Evolutionary conservation across 257 asterid genomes (phyloP).

Genomic region (Capsicum chinense): DNA sequence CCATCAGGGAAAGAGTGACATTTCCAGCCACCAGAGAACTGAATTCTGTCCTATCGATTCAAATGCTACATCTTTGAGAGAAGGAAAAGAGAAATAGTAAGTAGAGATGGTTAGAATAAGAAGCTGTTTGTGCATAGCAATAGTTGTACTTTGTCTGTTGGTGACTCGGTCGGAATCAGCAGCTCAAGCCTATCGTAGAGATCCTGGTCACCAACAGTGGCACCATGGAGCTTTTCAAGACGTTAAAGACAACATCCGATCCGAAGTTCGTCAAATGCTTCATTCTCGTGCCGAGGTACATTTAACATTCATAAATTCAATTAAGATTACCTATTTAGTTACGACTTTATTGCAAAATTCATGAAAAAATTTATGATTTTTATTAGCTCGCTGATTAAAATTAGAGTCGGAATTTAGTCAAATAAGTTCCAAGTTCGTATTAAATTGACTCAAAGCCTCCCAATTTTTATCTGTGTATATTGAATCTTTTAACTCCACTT

Average conservation of each 20-base stretch:
- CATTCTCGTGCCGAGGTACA: slow-evolving; percentile 94
- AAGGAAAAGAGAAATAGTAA: slow-evolving; percentile 16
- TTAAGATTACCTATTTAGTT: neutral
- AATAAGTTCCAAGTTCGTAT: slow-evolving; percentile 14
- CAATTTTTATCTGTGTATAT: neutral
- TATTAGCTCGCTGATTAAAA: neutral
- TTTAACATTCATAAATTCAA: neutral
- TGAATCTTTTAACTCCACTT: neutral
- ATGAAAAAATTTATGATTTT: neutral
- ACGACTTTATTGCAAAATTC: neutral
- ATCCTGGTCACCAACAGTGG: slow-evolving; percentile 98
- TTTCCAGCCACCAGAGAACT: neutral
- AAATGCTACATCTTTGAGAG: slow-evolving; percentile 13
- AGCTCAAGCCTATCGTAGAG: slow-evolving; percentile 80
- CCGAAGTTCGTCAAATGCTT: slow-evolving; percentile 91
- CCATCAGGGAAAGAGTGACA: slow-evolving; percentile 35
- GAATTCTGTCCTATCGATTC: neutral
- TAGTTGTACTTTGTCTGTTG: slow-evolving; percentile 47
- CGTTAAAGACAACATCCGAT: slow-evolving; percentile 86
- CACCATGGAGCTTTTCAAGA: slow-evolving; percentile 97
- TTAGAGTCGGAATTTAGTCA: neutral
- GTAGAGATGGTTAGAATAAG: slow-evolving; percentile 46
- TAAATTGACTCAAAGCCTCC: neutral
- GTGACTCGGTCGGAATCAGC: slow-evolving; percentile 53
- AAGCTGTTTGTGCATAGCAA: slow-evolving; percentile 39